Conservation (phyloP, 1,139 yeast species). For the Candida sojae region DNA sequence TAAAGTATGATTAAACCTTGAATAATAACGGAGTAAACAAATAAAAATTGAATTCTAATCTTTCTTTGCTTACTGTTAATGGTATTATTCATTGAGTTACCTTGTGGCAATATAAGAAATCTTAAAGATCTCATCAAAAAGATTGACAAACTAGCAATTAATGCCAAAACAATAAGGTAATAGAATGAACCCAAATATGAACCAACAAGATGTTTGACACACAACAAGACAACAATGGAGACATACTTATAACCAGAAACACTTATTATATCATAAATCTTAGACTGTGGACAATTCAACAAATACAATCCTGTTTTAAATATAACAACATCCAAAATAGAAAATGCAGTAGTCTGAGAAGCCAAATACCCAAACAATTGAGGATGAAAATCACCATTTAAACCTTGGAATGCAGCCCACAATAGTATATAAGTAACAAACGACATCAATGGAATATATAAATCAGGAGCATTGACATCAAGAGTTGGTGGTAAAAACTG, state of each 20-base stretch:
- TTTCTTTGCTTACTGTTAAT: constrained; percentile 71
- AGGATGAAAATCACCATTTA: constrained; percentile 91
- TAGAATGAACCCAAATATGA: constrained; percentile 33
- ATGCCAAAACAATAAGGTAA: constrained; percentile 42
- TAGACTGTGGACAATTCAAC: constrained; percentile 53
- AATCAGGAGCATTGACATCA: constrained; percentile 93
- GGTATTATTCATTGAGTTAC: constrained; percentile 39
- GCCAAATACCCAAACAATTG: constrained; percentile 87
- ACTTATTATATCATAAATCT: constrained; percentile 79
- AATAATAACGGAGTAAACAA: constrained; percentile 79
- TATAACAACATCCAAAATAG: constrained; percentile 63
- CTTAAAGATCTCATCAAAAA: constrained; percentile 83
- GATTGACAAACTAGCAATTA: constrained; percentile 58
- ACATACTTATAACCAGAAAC: constrained; percentile 96
- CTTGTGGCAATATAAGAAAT: constrained; percentile 56
- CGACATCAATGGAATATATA: constrained; percentile 94
- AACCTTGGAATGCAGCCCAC: constrained; percentile 84
- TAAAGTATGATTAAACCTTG: constrained; percentile 56
- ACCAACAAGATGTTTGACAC: constrained; percentile 46
- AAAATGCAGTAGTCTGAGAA: constrained; percentile 86
- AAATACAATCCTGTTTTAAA: constrained; percentile 48
- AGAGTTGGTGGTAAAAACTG: constrained; percentile 71
- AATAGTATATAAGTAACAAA: constrained; percentile 83
- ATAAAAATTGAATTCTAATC: constrained; percentile 82
- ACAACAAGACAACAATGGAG: constrained; percentile 60